A percentile compares a stretch with the other conserved stretches of the same genome.
phyloP scores from a whole-genome alignment of 2,329 filamentous ascomycete species.

The Albifimbria verrucaria region DNA sequence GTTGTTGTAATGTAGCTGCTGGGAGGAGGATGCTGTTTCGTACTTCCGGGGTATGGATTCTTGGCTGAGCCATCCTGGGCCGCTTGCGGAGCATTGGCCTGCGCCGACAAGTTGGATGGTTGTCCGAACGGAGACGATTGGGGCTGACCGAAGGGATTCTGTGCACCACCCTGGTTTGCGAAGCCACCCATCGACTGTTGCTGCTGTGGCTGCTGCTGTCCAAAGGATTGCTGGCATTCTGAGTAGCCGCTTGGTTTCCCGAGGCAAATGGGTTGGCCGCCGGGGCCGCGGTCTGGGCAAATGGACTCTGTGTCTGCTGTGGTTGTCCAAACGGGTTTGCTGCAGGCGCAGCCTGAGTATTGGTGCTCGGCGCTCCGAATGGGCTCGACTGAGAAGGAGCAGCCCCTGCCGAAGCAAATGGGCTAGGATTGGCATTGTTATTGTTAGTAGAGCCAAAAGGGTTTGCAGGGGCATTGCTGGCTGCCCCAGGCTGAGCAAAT shows the following conservation, averaged over 20 bases:
- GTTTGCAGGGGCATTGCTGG: not conserved
- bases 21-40: constrained; percentile 40
- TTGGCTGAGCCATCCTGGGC: constrained; percentile 9
- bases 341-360: constrained; percentile 2
- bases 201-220: constrained; percentile 16
- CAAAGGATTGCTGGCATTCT: constrained; percentile 22
- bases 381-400: not conserved
- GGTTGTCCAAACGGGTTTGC: constrained; percentile 24
- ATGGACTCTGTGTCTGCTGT: too few relatives aligned
- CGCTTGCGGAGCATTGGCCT: constrained; percentile 1
- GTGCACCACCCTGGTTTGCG: not conserved
- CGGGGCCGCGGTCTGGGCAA: constrained; percentile 15
- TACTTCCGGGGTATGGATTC: constrained; percentile 41
- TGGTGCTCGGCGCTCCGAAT: constrained; percentile 4
- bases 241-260: constrained; percentile 11
- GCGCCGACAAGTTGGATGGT: constrained; percentile 21
- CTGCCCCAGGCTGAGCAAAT: not conserved
- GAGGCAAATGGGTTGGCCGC: constrained; percentile 25
- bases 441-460: constrained; percentile 4
- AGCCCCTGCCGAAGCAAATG: constrained; percentile 1
- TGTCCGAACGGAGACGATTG: constrained; percentile 22
- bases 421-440: constrained; percentile 8
- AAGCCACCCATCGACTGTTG: constrained; percentile 9
- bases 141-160: constrained; percentile 21
- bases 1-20: constrained; percentile 41